Base-by-base conservation (phyloP, 495 filamentous ascomycete genomes). In the Parathielavia hyrcaniae region DNA sequence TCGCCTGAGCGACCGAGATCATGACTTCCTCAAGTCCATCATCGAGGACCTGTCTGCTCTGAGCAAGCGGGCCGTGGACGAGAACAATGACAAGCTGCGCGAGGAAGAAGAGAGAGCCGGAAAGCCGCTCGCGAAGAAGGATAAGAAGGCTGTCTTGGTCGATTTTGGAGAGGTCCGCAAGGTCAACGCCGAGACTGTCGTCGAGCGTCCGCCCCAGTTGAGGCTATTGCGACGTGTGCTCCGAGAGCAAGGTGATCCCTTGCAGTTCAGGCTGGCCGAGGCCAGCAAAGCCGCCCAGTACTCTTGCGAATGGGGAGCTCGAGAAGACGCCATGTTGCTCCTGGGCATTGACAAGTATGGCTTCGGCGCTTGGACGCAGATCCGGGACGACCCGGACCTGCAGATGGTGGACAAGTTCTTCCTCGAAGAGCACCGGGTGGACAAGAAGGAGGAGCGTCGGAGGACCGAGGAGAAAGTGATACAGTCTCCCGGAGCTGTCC, bases 321-420 rank as follows among this genome's bases (percentile, higher is more conserved):
- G 85, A 46, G 95, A 99, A 73, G 93, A 99, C 66, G 93, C 88
- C 35, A 99, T 99, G 93, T 84, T 99, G 45, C 88, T 90, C 55
- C 83, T 97, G 32, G 93, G 93, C 52, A 96, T 99, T 61, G 83
- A 86, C 56, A 81, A 87, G 41, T 92, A 97, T 68, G 93, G 93
- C 2, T 97, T 95, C 68, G 93, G 93, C 53, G 90, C 90, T 17
- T 99, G 93, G 93, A 78, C 82, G 4, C 82, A 87, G 58, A 97
- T 99, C 64, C 84, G 92, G 11, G 95, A 97, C 63, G 93, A 99
- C 65, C 77, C 82, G 6, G 91, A 96, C 51, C 81, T 99, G 17
- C 85, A 80, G 5, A 85, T 99, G 73, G 77, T 78, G 4, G 93
- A 96, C 61, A 97, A 96, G 67, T 90, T 97, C 69, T 99, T 95